Percentiles rank a stretch among this genome's conserved stretches.
Conservation (phyloP, 352 stramenopile genomes). For the Thalassiosira hispida region DNA sequence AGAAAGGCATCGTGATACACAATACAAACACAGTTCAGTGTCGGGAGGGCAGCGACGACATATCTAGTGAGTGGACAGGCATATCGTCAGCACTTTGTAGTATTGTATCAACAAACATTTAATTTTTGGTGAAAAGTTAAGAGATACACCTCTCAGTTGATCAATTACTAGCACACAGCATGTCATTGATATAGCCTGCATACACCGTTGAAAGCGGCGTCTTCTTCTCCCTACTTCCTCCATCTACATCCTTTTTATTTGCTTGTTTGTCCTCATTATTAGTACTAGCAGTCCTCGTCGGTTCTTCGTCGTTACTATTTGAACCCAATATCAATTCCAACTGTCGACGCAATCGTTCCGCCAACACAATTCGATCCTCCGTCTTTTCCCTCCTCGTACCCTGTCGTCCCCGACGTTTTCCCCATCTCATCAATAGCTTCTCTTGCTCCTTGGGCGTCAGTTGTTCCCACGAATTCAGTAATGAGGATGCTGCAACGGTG, state of each 20-base stretch:
- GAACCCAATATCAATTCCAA: constrained; percentile 27
- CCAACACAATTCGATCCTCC: constrained; percentile 52
- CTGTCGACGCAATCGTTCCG: constrained; percentile 48
- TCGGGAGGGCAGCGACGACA: no score
- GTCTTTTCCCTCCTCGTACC: constrained; percentile 46
- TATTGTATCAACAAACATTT: no score
- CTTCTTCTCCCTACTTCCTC: background rate
- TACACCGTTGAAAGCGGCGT: constrained; percentile 28
- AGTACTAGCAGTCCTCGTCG: background rate
- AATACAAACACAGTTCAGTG: no score
- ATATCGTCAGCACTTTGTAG: no score
- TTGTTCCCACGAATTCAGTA: constrained; percentile 19
- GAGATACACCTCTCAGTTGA: no score
- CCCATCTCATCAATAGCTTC: constrained; percentile 40
- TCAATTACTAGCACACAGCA: no score
- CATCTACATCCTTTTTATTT: background rate
- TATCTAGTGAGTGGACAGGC: no score
- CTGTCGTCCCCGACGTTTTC: constrained; percentile 18
- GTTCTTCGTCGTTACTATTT: background rate
- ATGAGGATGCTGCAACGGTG: background rate
- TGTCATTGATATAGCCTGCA: constrained; percentile 49
- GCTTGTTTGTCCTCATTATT: background rate
- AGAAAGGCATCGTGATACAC: no score
- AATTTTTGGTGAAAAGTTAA: no score
- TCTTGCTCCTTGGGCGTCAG: constrained; percentile 26